Conservation (phyloP, 805 yeast species). For the Metschnikowia drakensbergensis region DNA sequence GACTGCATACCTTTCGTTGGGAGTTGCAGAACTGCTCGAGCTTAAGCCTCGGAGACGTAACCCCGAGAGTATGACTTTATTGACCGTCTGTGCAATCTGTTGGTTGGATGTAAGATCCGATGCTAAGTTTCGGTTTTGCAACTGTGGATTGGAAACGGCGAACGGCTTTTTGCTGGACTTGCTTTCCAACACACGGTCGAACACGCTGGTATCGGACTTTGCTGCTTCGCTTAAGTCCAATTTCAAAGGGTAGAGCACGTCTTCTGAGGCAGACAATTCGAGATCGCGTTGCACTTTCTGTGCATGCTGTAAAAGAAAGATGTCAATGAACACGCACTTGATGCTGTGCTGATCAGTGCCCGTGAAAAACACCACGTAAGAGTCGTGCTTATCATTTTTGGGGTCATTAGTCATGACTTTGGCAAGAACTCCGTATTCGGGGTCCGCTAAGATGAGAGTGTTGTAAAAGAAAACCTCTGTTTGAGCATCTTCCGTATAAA, state of each 20-base stretch:
- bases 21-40: constrained; percentile 17
- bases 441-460: constrained; percentile 2
- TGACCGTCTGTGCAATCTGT: constrained; percentile 32
- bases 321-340: constrained; percentile 21
- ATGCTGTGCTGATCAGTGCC: constrained; percentile 13
- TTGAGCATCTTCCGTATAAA: constrained; percentile 9
- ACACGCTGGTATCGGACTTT: constrained; percentile 22
- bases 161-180: constrained; percentile 19
- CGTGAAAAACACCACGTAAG: constrained; percentile 25
- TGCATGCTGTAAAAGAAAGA: constrained; percentile 15
- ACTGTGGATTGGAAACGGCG: constrained; percentile 6
- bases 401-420: neutral
- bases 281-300: neutral
- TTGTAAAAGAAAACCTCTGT: constrained; percentile 15
- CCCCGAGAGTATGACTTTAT: constrained; percentile 38
- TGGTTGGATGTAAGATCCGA: constrained; percentile 24
- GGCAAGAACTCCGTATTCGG: constrained; percentile 11
- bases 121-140: constrained; percentile 6
- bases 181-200: constrained; percentile 34
- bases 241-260: constrained; percentile 7
- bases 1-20: constrained; percentile 33
- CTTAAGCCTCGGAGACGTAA: constrained; percentile 39
- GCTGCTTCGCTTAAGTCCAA: constrained; percentile 1
- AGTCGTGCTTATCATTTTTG: constrained; percentile 5
- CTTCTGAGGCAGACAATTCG: neutral